Evolutionary conservation across 1,139 yeast species (phyloP).

Genomic region (Debaryomyces sp.): DNA sequence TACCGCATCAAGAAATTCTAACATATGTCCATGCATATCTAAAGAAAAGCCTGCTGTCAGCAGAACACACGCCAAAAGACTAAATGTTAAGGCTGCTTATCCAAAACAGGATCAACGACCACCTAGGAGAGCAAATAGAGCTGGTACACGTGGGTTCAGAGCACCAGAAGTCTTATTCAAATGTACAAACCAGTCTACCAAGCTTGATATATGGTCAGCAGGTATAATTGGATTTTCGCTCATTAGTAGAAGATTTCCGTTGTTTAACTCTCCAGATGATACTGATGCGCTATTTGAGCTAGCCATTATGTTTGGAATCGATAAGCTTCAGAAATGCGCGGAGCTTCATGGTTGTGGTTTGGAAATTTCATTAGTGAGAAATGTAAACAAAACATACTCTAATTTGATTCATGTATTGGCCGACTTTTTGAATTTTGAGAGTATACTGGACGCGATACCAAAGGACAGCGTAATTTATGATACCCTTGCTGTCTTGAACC

Average conservation of each 20-base stretch:
- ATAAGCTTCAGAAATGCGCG: constrained; percentile 76
- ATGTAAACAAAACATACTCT: constrained; percentile 24
- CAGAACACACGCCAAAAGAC: constrained; percentile 34
- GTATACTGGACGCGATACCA: constrained; percentile 40
- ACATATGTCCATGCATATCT: constrained; percentile 34
- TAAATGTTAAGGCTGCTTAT: constrained; percentile 62
- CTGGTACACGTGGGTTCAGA: constrained; percentile 96
- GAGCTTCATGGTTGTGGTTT: constrained; percentile 86
- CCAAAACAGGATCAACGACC: constrained; percentile 83
- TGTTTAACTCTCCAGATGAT: constrained; percentile 89
- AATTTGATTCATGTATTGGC: constrained; percentile 36
- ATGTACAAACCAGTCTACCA: constrained; percentile 81
- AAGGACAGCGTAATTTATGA: constrained; percentile 42
- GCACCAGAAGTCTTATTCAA: constrained; percentile 93
- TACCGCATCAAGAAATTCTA: constrained; percentile 19
- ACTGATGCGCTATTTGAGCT: constrained; percentile 87
- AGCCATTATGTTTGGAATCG: constrained; percentile 79
- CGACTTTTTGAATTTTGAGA: constrained; percentile 35
- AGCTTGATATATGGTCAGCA: constrained; percentile 90
- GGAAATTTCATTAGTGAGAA: constrained; percentile 54
- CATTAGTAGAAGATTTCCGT: constrained; percentile 74
- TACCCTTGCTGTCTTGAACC: constrained; percentile 35
- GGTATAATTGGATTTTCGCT: constrained; percentile 83
- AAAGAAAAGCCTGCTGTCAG: constrained; percentile 26
- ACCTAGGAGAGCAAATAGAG: constrained; percentile 92